Conservation (phyloP, 345 rosid species). For the Moricandia arvensis region DNA sequence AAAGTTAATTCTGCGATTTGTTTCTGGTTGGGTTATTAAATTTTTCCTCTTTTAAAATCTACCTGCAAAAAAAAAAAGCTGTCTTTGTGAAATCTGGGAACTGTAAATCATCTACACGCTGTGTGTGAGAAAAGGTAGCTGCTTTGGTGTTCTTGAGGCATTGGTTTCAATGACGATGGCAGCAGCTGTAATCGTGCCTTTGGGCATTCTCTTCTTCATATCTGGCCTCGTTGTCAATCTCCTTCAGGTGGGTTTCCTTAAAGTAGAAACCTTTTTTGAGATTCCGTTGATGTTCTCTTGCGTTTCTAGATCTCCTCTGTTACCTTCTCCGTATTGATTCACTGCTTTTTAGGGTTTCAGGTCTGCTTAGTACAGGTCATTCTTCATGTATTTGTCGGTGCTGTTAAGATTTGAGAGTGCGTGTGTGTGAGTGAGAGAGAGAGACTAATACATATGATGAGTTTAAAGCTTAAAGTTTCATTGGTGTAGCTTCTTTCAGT, state of each 20-base stretch:
- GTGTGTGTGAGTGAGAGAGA: no score
- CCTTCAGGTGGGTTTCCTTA: slow-evolving; percentile 73
- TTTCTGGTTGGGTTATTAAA: slow-evolving; percentile 7
- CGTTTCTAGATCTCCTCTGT: slow-evolving; percentile 15
- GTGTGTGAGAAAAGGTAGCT: slow-evolving; percentile 13
- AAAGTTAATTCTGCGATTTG: slow-evolving; percentile 4
- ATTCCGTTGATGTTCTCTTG: slow-evolving; percentile 10
- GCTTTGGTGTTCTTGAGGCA: slow-evolving; percentile 13
- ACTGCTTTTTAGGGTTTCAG: no score
- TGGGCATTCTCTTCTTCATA: slow-evolving; percentile 73
- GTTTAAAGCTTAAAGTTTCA: slow-evolving; percentile 6
- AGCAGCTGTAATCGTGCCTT: slow-evolving; percentile 73
- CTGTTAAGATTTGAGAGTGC: no score
- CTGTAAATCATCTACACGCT: not conserved
- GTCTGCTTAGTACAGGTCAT: not conserved
- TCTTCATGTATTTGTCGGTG: slow-evolving; percentile 2
- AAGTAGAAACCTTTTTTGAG: slow-evolving; percentile 5
- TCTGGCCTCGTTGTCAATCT: slow-evolving; percentile 92
- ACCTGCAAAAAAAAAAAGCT: slow-evolving; percentile 5
- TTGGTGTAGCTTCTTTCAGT: not conserved
- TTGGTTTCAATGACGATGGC: slow-evolving; percentile 63
- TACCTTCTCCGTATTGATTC: not conserved
- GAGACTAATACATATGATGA: not conserved
- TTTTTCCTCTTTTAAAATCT: not conserved
- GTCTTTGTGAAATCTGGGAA: slow-evolving; percentile 21